Base-by-base conservation (phyloP, 352 stramenopile genomes). In the Phytophthora sansomeana region DNA sequence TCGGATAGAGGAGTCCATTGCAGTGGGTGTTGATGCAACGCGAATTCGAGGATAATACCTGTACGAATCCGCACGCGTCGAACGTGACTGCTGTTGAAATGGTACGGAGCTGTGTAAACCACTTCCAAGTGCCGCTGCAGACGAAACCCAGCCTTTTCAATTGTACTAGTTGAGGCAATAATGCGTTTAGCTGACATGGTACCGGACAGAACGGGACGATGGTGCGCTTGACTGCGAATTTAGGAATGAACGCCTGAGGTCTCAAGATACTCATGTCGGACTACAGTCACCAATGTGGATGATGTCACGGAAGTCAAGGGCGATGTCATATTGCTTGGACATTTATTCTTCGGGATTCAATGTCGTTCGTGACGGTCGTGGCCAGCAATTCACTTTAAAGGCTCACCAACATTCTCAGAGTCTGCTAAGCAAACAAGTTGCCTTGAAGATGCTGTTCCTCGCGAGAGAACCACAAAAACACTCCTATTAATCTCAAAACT, bases 1-100 rank as follows among this genome's bases (percentile, higher is more conserved):
- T 56, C 26, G 6, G 41, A 17, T 6, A 48, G 32, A 28, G 28
- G 33, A 0, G 35, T 29, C 59, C 66, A 74, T 16, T 44, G 21
- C 2, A 74, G 59, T 9, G 66, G 63, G 7, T 73, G 58, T 9
- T 75, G 65, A 35, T 83, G 75, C 1, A 80, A 26, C 13, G 63
- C 72, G 14, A 79, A 83, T 53, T 80, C 72, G 11, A 83, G 29
- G 6, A 75, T 74, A 14, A 83, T 80, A 8, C 66, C 72, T 14
- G 71, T 79, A 29, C 50, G 49, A 28, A 81, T 58, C 42, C 62
- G 71, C 35, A 67, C 62, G 4, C 67, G 69, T 24, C 52, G 65
- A 38, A 78, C 57, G 35, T 66, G 62, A 26, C 52, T 58, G 33
- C 16, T 60, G 35, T 75, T 70, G 51, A 80, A 80, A 32, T 80